Conservation (phyloP, 345 rosid species). For the Streptanthus diversifolius region DNA sequence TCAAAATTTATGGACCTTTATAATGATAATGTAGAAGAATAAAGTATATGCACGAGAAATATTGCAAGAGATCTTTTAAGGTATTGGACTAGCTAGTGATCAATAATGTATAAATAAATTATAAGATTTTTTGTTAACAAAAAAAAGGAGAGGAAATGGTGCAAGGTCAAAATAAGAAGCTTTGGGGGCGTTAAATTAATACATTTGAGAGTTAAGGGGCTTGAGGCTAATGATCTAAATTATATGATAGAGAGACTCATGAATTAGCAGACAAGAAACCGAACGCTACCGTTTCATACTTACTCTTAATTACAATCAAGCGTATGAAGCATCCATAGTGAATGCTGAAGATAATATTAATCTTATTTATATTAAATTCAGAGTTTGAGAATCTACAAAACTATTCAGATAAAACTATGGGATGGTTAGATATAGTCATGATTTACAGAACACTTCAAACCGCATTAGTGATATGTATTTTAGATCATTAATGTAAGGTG, state of each 20-base stretch:
- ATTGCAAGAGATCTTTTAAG: too few species aligned
- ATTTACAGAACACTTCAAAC: not conserved
- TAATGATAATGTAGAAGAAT: conserved; percentile 2
- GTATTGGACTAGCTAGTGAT: too few species aligned
- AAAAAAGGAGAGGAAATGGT: not conserved
- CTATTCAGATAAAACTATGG: not conserved
- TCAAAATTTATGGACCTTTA: not conserved
- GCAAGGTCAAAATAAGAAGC: not conserved
- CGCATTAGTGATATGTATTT: not conserved
- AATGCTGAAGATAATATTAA: not conserved
- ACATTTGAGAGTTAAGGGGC: conserved; percentile 13
- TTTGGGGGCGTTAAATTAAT: not conserved
- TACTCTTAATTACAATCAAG: not conserved
- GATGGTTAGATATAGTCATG: not conserved
- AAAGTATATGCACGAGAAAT: too few species aligned
- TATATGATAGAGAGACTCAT: not conserved
- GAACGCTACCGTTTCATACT: conserved; percentile 19
- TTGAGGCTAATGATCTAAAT: conserved; percentile 1
- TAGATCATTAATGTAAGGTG: not conserved
- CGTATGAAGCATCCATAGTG: not conserved
- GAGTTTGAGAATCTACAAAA: not conserved
- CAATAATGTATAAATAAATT: too few species aligned
- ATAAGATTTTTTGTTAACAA: too few species aligned
- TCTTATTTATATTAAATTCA: not conserved
- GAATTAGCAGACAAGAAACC: conserved; percentile 34